Evolutionary conservation across 306 rosid species (phyloP).

Genomic region (Calophaca sinica): DNA sequence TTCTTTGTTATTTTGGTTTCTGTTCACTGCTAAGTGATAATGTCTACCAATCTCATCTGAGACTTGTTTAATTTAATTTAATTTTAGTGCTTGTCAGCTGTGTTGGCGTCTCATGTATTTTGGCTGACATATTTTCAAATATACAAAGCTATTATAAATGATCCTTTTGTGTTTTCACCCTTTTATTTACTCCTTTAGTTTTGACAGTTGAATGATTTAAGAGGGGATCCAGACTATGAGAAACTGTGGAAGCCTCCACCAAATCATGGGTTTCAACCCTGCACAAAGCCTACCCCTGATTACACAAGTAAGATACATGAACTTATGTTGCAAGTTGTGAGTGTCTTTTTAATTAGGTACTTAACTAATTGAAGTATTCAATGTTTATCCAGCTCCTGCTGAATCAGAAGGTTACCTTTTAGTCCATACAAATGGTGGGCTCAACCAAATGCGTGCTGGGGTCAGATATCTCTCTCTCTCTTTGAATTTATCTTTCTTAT

Average conservation of each 20-base stretch:
- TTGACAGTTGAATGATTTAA: slow-evolving; percentile 64
- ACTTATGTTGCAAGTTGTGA: slow-evolving; percentile 19
- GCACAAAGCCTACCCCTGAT: slow-evolving; percentile 68
- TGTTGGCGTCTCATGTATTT: no score
- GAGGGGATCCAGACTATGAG: slow-evolving; percentile 56
- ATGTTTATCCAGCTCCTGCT: slow-evolving; percentile 64
- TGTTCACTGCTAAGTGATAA: no score
- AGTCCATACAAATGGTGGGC: slow-evolving; percentile 95
- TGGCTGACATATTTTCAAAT: no score
- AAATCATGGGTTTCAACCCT: slow-evolving; percentile 71
- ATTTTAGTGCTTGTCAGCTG: slow-evolving; percentile 12
- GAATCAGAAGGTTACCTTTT: slow-evolving; percentile 79
- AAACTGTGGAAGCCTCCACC: slow-evolving; percentile 91
- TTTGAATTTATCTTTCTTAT: slow-evolving; percentile 23
- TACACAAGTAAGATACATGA: slow-evolving; percentile 68
- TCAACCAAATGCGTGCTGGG: slow-evolving; percentile 99
- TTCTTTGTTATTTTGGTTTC: no score
- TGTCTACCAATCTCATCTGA: no score
- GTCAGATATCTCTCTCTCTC: slow-evolving; percentile 56
- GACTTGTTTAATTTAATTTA: background rate
- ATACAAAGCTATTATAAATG: slow-evolving; percentile 52
- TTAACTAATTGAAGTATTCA: slow-evolving; percentile 25
- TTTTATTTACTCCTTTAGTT: slow-evolving; percentile 48
- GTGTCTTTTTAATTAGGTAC: slow-evolving; percentile 5
- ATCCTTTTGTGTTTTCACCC: slow-evolving; percentile 58